Evolutionary conservation across 2,329 filamentous ascomycete genomes (phyloP), one percentile per base, ranked within the genome.

Genomic region (Pseudocercospora musae): DNA sequence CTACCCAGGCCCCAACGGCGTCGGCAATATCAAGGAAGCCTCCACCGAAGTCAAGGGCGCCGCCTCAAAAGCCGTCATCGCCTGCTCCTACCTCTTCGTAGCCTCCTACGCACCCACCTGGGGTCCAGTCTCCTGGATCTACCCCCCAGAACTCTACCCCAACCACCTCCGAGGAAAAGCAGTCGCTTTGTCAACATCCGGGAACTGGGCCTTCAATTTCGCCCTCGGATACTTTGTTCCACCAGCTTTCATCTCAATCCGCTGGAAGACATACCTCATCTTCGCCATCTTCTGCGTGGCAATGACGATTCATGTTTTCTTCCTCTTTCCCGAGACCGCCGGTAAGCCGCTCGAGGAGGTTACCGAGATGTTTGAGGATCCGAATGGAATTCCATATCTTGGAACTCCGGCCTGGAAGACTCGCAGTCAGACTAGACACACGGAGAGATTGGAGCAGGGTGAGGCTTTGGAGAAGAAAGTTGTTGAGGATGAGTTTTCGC

Each of bases 321-420:
- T 92, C 65, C 75, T 82, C 7, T 86, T 85, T 68, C 88, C 88
- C 0, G 84, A 91, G 77, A 92, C 89, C 0, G 85, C 86, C 50
- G 89, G 89, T n/a, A 90, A 87, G 77, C 89, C 89, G 0, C 84
- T 93, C 0, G 89, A 93, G 72, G 89, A 92, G 72, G 87, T 91
- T 74, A 88, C 91, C 68, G 84, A 85, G n/a, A 87, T 92, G 66
- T 92, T 92, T 72, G 80, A 77, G 54, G 69, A 70, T 59, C 70
- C 71, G 0, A 65, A 72, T 21, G 71, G 72, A 9, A 68, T 73
- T 55, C 63, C 62, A 21, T 70, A 85, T 67, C 80, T 81, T 9
- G 83, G 83, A 0, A 71, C 79, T 1, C 82, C 82, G 0, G 82
- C 86, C 2, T 89, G 87, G 86, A 83, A 80, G 73, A 78, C 75